phyloP scores from a whole-genome alignment of 164 flowering plant species.

The Berberis thunbergii region DNA sequence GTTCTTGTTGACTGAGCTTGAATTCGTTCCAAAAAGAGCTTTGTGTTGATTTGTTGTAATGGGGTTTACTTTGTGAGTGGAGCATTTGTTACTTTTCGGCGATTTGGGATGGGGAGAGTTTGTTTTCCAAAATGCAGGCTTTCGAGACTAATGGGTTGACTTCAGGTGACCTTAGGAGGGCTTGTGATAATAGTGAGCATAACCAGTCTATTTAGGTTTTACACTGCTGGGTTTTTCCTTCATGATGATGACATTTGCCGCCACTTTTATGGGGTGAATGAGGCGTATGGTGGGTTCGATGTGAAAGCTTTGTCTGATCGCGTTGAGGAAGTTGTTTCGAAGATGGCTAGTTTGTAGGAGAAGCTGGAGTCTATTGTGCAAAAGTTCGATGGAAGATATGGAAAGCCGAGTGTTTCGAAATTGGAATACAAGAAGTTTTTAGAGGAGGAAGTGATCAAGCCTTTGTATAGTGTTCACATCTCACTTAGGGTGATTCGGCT shows the following conservation, averaged over 20 bases:
- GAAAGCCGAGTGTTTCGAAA: constrained; percentile 24
- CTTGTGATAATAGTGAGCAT: constrained; percentile 66
- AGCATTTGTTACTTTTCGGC: no score
- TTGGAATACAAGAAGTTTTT: constrained; percentile 51
- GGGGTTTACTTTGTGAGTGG: no score
- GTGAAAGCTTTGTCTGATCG: constrained; percentile 44
- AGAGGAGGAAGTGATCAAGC: constrained; percentile 61
- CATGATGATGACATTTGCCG: constrained; percentile 57
- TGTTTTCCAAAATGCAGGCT: no score
- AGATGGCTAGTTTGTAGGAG: constrained; percentile 53
- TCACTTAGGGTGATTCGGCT: constrained; percentile 64
- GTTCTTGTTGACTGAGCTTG: no score
- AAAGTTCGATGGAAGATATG: constrained; percentile 42
- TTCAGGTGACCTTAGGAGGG: constrained; percentile 60
- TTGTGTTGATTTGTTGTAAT: no score
- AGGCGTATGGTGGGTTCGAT: constrained; percentile 36
- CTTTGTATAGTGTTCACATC: constrained; percentile 71
- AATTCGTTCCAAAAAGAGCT: no score
- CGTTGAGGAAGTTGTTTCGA: constrained; percentile 50
- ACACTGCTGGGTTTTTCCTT: constrained; percentile 69
- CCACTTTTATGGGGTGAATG: constrained; percentile 37
- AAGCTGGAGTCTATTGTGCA: constrained; percentile 52
- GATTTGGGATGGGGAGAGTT: no score
- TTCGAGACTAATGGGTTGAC: constrained; percentile 36
- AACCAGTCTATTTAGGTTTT: constrained; percentile 49